Conservation (phyloP, 345 rosid genomes). For the Salix koriyanagi region DNA sequence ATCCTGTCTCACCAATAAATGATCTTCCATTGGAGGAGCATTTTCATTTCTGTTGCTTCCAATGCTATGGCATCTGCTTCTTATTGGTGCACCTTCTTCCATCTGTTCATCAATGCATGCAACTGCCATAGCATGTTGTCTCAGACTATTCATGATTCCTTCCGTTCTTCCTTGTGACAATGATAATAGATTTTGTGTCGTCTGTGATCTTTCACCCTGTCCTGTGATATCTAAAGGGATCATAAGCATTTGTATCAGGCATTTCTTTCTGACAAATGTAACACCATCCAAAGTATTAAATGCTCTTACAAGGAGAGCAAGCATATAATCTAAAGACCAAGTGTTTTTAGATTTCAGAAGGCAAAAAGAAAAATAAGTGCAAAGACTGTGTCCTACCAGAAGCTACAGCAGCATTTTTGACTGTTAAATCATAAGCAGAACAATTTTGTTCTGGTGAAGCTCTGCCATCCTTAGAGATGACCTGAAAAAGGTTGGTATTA, state of each 20-base stretch:
- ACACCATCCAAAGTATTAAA: neutral
- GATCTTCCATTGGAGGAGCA: conserved; percentile 24
- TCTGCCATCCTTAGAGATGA: conserved; percentile 49
- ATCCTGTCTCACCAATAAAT: conserved; percentile 11
- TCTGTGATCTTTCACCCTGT: conserved; percentile 15
- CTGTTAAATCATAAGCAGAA: conserved; percentile 16
- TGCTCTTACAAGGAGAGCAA: neutral
- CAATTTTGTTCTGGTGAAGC: conserved; percentile 20
- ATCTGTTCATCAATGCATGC: conserved; percentile 14
- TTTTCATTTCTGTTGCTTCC: conserved; percentile 24
- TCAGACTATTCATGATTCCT: conserved; percentile 43
- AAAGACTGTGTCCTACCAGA: conserved; percentile 26
- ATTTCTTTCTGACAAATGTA: neutral
- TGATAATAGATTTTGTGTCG: conserved; percentile 17
- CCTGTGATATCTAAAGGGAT: conserved; percentile 28
- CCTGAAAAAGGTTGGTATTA: conserved; percentile 37
- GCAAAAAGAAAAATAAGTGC: neutral
- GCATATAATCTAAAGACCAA: neutral
- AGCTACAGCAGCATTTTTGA: conserved; percentile 21
- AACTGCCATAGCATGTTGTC: conserved; percentile 29
- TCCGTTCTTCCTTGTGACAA: conserved; percentile 39
- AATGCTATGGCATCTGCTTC: conserved; percentile 4
- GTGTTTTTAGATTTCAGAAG: neutral
- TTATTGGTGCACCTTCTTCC: conserved; percentile 15
- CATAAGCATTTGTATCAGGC: neutral